Percentiles rank a stretch among this genome's conserved stretches.
Evolutionary conservation across 2,329 filamentous ascomycete genomes (phyloP).

Genomic region (Pyrenophora seminiperda): DNA sequence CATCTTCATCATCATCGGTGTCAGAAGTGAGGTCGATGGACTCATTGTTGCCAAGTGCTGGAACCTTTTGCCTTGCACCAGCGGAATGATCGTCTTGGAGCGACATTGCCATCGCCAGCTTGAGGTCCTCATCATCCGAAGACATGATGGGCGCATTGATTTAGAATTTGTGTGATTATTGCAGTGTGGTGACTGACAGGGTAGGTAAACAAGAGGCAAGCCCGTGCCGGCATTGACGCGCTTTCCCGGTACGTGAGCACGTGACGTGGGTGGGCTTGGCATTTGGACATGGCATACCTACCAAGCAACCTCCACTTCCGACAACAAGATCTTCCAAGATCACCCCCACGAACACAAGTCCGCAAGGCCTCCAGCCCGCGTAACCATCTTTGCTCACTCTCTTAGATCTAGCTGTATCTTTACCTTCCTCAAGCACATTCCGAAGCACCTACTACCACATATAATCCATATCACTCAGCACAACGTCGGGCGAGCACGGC

Average conservation of each 20-base stretch:
- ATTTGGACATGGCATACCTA: background rate
- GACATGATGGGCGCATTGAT: slow-evolving; percentile 22
- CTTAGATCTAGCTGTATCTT: no score
- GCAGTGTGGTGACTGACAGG: background rate
- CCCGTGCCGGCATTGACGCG: slow-evolving; percentile 13
- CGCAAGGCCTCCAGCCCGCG: no score
- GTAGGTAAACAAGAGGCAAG: slow-evolving; percentile 1
- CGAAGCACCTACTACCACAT: background rate
- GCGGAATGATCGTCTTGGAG: slow-evolving; percentile 28
- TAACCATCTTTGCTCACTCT: no score
- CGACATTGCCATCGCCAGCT: slow-evolving; percentile 38
- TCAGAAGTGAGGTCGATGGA: slow-evolving; percentile 27
- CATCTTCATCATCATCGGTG: slow-evolving; percentile 25
- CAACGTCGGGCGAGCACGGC: slow-evolving; percentile 47
- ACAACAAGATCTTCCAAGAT: no score
- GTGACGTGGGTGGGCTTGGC: slow-evolving; percentile 16
- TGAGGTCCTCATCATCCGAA: slow-evolving; percentile 38
- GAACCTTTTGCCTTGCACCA: background rate
- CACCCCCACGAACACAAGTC: no score
- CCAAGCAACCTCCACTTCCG: no score
- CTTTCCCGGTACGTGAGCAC: slow-evolving; percentile 30
- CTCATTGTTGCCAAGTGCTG: slow-evolving; percentile 2
- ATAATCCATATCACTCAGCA: slow-evolving; percentile 44
- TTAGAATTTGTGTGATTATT: slow-evolving; percentile 5
- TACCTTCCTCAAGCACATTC: no score